Evolutionary conservation across 176 grass and related monocot species (phyloP), one percentile per base, ranked within the genome.

Genomic region (Aegilops tauschii): DNA sequence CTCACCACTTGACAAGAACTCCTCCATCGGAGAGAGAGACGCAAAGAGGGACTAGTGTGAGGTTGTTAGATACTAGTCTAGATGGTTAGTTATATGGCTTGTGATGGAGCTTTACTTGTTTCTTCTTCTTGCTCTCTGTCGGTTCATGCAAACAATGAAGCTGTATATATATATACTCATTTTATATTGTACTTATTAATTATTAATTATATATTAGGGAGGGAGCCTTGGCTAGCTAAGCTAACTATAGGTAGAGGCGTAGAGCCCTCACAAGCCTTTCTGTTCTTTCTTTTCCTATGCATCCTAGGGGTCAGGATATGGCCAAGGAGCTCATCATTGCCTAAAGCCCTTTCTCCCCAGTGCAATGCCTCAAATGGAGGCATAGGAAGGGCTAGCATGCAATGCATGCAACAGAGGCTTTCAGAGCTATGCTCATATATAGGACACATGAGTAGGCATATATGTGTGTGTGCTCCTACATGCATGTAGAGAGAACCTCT

Each of bases 251-350:
- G 27, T 87, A 61, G 85, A 76, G 75, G 32, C 47, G 25, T 87
- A 61, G 85, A 76, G 75, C 42, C 36, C 68, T 69, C 86, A 81
- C 69, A 65, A 79, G 29, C 90, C 82, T 88, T 88, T 92, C 82
- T 88, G 86, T 82, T 91, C 65, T 91, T 85, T 92, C 90, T 82
- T 92, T 92, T 88, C 90, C 78, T 92, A 92, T 86, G 86, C 82
- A 66, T 16, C 77, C 78, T 6, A 85, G 84, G 86, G 82, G 71
- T 85, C 86, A 65, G 77, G 73, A 76, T 80, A 81, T 88, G 82
- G 77, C 86, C 70, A 83, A 61, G 54, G 86, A 85, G 40, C 78
- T 73, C 90, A 92, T 92, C 32, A 92, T 92, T 92, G 86, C 83
- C 42, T 13, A 61, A 61, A 13, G 35, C 77, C 66, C 73, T 72